Evolutionary conservation across 2,329 filamentous ascomycete species (phyloP), one percentile per base, ranked within the genome.

Genomic region (Fusarium sarcochroum): DNA sequence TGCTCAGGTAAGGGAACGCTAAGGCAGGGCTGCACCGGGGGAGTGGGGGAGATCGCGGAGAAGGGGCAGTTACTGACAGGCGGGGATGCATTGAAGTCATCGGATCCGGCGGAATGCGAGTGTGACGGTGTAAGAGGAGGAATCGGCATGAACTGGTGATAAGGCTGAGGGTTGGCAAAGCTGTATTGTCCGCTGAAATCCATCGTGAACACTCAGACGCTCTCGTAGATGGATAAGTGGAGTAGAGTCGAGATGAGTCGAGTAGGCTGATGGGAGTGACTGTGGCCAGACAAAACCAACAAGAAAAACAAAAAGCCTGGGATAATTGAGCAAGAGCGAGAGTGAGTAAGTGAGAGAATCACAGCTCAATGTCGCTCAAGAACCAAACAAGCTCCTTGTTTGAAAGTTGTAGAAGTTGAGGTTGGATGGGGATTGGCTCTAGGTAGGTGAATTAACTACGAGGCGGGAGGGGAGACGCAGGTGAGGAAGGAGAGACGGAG

Each of bases 51-150:
- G 63, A 71, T 61, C 60, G 63, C 63, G 71, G 59, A 73, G 74
- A 64, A 63, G 62, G 62, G 66, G 66, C 63, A 71, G 67, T 54
- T 66, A 84, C 84, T 79, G 79, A 88, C 86, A 76, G 85, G 83
- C 72, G 86, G 83, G 70, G 86, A 87, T 53, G 84, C 84, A 59
- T 80, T 83, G 74, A 85, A 88, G 55, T 88, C 86, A 58, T 87
- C 85, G 37, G 86, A 87, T 27, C 80, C 79, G 44, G 83, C 83
- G 56, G 86, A 86, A 71, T 85, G 85, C 58, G 85, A 85, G 76
- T 86, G 83, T 58, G 85, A 86, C 30, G 86, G 86, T 65, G 86
- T 87, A 74, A 87, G 74, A 47, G 85, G 85, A 58, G 83, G 79
- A 54, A 88, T 83, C 67, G 82, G 80, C 75, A 87, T 82, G 75